Percentiles rank a stretch among this genome's conserved stretches.
Conservation (phyloP, 768 basidiomycete genomes). For the Auriscalpium vulgare region DNA sequence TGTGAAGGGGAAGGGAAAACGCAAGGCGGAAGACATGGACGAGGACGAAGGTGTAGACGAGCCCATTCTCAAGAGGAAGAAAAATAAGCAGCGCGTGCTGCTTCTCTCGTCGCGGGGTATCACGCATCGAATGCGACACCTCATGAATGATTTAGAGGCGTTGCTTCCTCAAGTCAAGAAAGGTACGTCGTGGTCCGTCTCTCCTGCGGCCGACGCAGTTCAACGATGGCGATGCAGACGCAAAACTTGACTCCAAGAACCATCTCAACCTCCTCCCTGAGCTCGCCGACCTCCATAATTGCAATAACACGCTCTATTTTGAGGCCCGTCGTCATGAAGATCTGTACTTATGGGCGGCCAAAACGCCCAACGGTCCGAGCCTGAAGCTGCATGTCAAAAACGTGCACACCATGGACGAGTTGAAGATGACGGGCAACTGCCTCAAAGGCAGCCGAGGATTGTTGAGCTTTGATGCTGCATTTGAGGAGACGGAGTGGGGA, state of each 20-base stretch:
- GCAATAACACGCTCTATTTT: conserved; percentile 96
- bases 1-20: conserved; percentile 48
- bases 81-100: conserved; percentile 93
- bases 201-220: neutral
- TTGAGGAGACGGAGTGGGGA: conserved; percentile 85
- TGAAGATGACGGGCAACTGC: conserved; percentile 99
- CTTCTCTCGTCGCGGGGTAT: conserved; percentile 89
- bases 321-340: conserved; percentile 95
- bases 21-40: conserved; percentile 54
- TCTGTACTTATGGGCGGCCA: conserved; percentile 92
- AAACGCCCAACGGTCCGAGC: conserved; percentile 96
- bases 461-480: conserved; percentile 84
- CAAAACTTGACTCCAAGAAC: conserved; percentile 95
- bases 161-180: conserved; percentile 95
- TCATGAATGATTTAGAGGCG: conserved; percentile 90
- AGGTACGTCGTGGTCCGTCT: conserved; percentile 42
- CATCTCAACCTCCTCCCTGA: conserved; percentile 90
- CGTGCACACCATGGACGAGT: conserved; percentile 98
- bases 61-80: conserved; percentile 43
- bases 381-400: conserved; percentile 98
- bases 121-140: conserved; percentile 92
- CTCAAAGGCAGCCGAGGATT: conserved; percentile 91
- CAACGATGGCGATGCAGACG: conserved; percentile 44
- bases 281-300: conserved; percentile 93
- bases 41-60: conserved; percentile 32